Evolutionary conservation across 805 yeast genomes (phyloP), one percentile per base, ranked within the genome.

Genomic region (Saturnispora dispora): DNA sequence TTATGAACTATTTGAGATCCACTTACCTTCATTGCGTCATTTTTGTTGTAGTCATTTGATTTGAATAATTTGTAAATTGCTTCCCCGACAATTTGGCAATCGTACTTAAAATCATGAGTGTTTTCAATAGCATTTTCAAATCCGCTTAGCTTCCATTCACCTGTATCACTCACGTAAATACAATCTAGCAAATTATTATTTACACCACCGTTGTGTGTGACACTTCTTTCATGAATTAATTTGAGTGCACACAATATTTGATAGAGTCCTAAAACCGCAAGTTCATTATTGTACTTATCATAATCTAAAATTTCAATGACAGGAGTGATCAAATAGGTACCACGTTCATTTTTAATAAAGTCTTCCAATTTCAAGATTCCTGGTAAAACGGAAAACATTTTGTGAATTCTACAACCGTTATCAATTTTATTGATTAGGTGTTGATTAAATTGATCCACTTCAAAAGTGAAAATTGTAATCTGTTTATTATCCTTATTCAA

Each of bases 71-170:
- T 43, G 18, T 43, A 44, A 30, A 49, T 44, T 6, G 39, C 47
- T n/a, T 43, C 44, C 3, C 28, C 52, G 5, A 44, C 48, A 6
- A 43, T 5, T 28, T 49, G 28, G 10, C 36, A 18, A 36, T 49
- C 52, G 8, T 27, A 20, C 18, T 44, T 49, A n/a, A 37, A 37
- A 11, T 25, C 45, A 3, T 9, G n/a, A 7, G 76, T 69, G 42
- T 76, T 62, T 50, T 71, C 76, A 2, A 83, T 74, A 35, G 80
- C 66, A 1, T 83, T 64, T 64, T 90, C 97, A 59, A 89, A 81
- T 1, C 96, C 96, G 53, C 85, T 85, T 27, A 90, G 63, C 53
- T 80, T 83, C 91, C 96, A 88, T 60, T 85, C 95, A 13, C 96
- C 96, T 15, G 72, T 61, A 30, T 73, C 76, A 50, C 78, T 83